Base-by-base conservation (phyloP, 306 rosid species). In the Bauhinia variegata region DNA sequence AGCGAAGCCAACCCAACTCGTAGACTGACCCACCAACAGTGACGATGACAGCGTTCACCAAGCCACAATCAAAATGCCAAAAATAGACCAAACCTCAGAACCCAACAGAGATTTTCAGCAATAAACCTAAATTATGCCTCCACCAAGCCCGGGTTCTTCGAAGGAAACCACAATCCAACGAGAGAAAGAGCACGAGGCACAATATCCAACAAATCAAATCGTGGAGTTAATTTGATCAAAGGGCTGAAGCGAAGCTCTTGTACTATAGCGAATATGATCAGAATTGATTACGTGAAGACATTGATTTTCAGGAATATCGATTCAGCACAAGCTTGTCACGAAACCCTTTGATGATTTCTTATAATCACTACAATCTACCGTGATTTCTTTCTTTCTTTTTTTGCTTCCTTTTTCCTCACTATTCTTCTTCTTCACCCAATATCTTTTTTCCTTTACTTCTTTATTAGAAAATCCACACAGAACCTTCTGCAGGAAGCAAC, bases 401-500 rank as follows among this genome's bases (percentile, higher is more conserved):
- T 18, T 11, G 10, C 1, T 41, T 11, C 10, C 4, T 12, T 39
- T 36, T 18, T 51, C 19, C 60, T n/a, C 57, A 34, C 2, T 41
- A 9, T 14, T 42, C 68, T 58, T 31, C 56, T 59, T 60, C 75
- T 49, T 61, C 75, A 9, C 55, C 72, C 44, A 70, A 23, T 15
- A 37, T 36, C 67, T 28, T 47, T 30, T 15, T 48, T 36, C 67
- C 17, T 47, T 30, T 41, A 17, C 3, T 53, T 36, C 44, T 65
- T 6, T 57, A 17, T 68, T 48, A 4, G n/a, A 54, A 80, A 68
- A 68, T 39, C 44, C 67, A 57, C 63, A 74, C 63, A 80, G 83
- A 76, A 79, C 47, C 89, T 86, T 88, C 83, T 49, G 83, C 53
- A 11, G 66, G 81, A 89, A 83, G 96, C n/a, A 72, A 79, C 81